These are phyloP conservation scores for Suillus luteus DNA, from an alignment of 768 basidiomycete genomes.

Conservation along the genomic window DNA sequence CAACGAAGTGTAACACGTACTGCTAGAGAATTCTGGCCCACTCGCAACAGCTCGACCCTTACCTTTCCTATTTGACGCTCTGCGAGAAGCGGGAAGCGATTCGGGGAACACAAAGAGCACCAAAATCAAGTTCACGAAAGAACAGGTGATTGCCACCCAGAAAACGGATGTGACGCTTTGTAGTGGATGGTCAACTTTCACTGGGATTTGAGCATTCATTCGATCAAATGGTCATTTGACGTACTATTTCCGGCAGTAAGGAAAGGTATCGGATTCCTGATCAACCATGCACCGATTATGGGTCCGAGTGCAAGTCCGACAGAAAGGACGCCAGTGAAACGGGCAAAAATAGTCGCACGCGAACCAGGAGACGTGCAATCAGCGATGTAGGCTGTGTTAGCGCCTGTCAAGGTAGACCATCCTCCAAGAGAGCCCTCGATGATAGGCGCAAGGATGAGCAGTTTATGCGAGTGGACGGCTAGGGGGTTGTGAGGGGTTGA, in stretches of 20 bases:
- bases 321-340: constrained; percentile 75
- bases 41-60: constrained; percentile 30
- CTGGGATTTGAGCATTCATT: constrained; percentile 15
- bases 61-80: constrained; percentile 30
- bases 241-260: constrained; percentile 30
- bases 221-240: constrained; percentile 1
- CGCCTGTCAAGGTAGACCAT: constrained; percentile 65
- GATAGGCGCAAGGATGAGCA: constrained; percentile 77
- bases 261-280: constrained; percentile 43
- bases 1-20: constrained; percentile 16
- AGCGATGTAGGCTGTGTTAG: constrained; percentile 69
- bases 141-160: constrained; percentile 48
- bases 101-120: constrained; percentile 62
- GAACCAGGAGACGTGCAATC: constrained; percentile 84
- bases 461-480: constrained; percentile 65
- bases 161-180: constrained; percentile 53
- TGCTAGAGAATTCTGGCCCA: constrained; percentile 7
- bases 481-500: constrained; percentile 62
- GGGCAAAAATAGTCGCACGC: constrained; percentile 66
- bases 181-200: constrained; percentile 32
- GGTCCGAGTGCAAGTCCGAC: constrained; percentile 81
- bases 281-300: constrained; percentile 58
- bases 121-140: constrained; percentile 56
- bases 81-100: constrained; percentile 42
- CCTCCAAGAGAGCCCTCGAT: constrained; percentile 83